phyloP scores from a whole-genome alignment of 2,329 filamentous ascomycete species.

The Aaosphaeria pasadenensis region DNA sequence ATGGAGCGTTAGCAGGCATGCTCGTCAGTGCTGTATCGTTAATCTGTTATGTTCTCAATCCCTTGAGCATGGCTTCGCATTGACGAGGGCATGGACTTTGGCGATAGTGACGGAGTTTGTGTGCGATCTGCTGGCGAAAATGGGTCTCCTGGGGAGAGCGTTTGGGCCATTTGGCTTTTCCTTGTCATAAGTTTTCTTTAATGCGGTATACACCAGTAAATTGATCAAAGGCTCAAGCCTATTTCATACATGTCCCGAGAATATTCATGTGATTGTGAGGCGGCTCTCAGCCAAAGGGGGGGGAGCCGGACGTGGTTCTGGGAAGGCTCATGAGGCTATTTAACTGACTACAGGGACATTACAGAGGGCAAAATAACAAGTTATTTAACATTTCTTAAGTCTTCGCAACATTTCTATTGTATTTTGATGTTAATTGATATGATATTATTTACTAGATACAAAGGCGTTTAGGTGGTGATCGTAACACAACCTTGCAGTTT shows the following conservation, averaged over 20 bases:
- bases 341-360: too few relatives aligned
- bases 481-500: too few relatives aligned
- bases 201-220: constrained; percentile 4
- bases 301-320: too few relatives aligned
- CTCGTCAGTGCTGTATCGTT: constrained; percentile 23
- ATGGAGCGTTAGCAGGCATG: background rate
- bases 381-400: too few relatives aligned
- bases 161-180: constrained; percentile 3
- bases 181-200: constrained; percentile 4
- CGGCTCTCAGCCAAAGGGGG: too few relatives aligned
- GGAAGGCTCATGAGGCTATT: too few relatives aligned
- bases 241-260: background rate
- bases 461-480: too few relatives aligned
- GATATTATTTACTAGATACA: too few relatives aligned
- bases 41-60: constrained; percentile 9
- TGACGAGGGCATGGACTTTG: constrained; percentile 5
- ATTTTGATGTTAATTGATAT: too few relatives aligned
- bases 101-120: constrained; percentile 8
- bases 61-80: constrained; percentile 4
- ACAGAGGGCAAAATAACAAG: too few relatives aligned
- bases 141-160: constrained; percentile 5
- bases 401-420: too few relatives aligned
- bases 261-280: too few relatives aligned
- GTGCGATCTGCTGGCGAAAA: constrained; percentile 1
- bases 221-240: constrained; percentile 1